Evolutionary conservation across 495 filamentous ascomycete genomes (phyloP), one percentile per base, ranked within the genome.

Genomic region (Hypoxylon cercidicola): DNA sequence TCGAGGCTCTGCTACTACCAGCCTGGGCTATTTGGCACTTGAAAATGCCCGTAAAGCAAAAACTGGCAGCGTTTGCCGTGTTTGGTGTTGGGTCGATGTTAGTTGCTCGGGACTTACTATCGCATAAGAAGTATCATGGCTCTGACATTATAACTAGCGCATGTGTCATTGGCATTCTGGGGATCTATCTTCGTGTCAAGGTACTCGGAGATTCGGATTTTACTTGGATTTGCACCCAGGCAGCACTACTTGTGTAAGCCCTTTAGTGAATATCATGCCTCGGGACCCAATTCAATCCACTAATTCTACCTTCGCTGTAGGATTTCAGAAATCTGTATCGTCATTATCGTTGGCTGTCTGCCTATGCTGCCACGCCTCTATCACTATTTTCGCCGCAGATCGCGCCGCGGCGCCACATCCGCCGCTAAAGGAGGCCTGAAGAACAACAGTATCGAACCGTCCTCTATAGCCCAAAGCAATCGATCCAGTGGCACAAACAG

Each of bases 11-110:
- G 20, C 21, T 47, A 3, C 3, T 47, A 10, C 44, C 44, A 10
- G 15, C 44, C 10, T 47, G 44, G 44, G 44, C 44, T 47, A 28
- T 47, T 15, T 47, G 44, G 44, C 44, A 47, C 21, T 10, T 47
- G 9, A n/a, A 12, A 28, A 47, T 47, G 44, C 21, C 44, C 0
- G 13, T 47, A 20, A 47, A 47, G 20, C 21, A 23, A 2, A 47
- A 47, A 16, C 44, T 47, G 21, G 44, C 44, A 4, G 44, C 21
- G 8, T 47, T 28, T 3, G 23, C 44, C 15, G 44, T 47, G 11
- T 47, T 47, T 18, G 44, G 44, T 2, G 44, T 47, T 30, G 15
- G 44, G 13, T 18, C 25, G 1, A 47, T 47, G 44, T 47, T 32
- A 11, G 30, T 32, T 32, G 10, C 5, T 10, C 8, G 10, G 9